Percentiles rank a stretch among this genome's conserved stretches.
Evolutionary conservation across 116 monocot genomes (phyloP).

Genomic region (Trichopus zeylanicus): DNA sequence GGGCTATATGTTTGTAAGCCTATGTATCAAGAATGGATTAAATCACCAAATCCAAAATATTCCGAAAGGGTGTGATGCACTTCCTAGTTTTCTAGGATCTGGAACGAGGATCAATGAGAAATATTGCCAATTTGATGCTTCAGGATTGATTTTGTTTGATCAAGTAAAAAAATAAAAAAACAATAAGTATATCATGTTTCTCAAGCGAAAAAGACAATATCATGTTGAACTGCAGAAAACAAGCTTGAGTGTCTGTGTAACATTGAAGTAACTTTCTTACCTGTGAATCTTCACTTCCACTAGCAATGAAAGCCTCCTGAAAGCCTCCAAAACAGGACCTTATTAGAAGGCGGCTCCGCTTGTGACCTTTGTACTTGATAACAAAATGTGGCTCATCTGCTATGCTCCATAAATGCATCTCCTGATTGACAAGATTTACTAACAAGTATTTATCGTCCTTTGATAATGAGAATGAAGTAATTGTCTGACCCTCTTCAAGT

Average conservation of each 20-base stretch:
- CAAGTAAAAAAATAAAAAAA: neutral
- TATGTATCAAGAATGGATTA: too few species aligned
- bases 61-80: too few species aligned
- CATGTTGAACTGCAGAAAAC: too few species aligned
- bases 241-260: neutral
- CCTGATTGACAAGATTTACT: conserved; percentile 69
- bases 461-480: conserved; percentile 76
- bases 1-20: too few species aligned
- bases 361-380: conserved; percentile 63
- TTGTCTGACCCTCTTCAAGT: conserved; percentile 56
- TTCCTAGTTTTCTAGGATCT: too few species aligned
- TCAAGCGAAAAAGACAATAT: too few species aligned
- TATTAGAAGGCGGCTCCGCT: conserved; percentile 58
- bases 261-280: conserved; percentile 21
- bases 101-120: too few species aligned
- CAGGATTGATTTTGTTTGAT: too few species aligned
- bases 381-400: conserved; percentile 27
- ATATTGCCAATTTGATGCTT: too few species aligned
- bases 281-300: conserved; percentile 97
- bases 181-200: neutral
- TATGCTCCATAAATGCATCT: conserved; percentile 86
- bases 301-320: conserved; percentile 71
- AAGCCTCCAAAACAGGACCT: conserved; percentile 88
- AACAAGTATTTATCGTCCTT: conserved; percentile 64
- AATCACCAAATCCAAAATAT: too few species aligned